Conservation (phyloP, 2,329 filamentous ascomycete species). For the Talaromyces sp. region DNA sequence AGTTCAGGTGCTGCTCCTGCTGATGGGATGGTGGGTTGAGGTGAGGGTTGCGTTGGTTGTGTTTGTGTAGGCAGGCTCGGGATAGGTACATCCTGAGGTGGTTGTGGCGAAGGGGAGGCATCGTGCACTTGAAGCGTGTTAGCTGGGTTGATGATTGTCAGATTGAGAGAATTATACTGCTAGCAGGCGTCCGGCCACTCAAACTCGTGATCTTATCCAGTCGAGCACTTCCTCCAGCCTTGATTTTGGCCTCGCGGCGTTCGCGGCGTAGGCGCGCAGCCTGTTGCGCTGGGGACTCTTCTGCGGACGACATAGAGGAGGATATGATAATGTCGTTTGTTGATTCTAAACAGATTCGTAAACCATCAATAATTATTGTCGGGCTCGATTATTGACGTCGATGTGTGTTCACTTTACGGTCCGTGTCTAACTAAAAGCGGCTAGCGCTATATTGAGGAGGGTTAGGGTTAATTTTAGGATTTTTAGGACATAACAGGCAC, state of each 20-base stretch:
- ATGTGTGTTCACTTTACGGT: neutral
- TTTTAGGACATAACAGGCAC: too few species aligned
- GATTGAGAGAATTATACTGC: conserved; percentile 28
- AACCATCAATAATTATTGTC: too few species aligned
- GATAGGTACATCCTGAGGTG: conserved; percentile 25
- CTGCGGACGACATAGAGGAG: conserved; percentile 34
- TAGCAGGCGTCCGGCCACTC: conserved; percentile 52
- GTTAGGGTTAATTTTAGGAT: too few species aligned
- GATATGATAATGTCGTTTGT: neutral
- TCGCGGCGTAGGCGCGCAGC: conserved; percentile 62
- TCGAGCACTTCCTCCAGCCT: conserved; percentile 56
- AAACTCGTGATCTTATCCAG: conserved; percentile 62
- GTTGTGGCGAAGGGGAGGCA: conserved; percentile 11
- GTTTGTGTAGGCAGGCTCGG: conserved; percentile 26
- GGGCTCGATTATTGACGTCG: neutral
- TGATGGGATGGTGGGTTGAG: conserved; percentile 10
- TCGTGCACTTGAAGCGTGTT: conserved; percentile 11
- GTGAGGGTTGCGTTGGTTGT: conserved; percentile 27
- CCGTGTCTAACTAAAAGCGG: neutral
- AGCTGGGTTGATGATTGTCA: neutral
- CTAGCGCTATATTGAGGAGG: too few species aligned
- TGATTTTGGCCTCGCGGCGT: conserved; percentile 63
- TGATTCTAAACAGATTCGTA: neutral
- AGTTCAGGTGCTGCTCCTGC: conserved; percentile 26
- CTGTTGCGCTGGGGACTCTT: conserved; percentile 49